Conservation (phyloP, 441 rosid genomes). For the Gossypium armourianum region DNA sequence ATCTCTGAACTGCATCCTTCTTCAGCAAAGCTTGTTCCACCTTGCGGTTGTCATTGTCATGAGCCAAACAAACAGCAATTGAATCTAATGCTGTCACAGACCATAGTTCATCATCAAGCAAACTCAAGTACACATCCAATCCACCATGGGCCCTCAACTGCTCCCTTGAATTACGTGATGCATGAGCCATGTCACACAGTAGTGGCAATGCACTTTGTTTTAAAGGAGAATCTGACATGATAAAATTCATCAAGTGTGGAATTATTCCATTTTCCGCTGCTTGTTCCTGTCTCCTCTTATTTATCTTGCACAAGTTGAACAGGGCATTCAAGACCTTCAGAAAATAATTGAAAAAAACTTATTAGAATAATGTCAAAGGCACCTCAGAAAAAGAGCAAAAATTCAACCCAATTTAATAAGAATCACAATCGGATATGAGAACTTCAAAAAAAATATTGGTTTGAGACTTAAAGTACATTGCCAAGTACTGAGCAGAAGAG, state of each 20-base stretch:
- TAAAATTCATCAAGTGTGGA: conserved; percentile 81
- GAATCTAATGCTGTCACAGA: conserved; percentile 88
- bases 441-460: background rate
- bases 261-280: conserved; percentile 98
- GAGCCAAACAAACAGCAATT: conserved; percentile 97
- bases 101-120: conserved; percentile 80
- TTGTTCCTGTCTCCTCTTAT: conserved; percentile 96
- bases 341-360: conserved; percentile 5
- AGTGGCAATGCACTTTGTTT: conserved; percentile 77
- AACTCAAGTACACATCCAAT: conserved; percentile 81
- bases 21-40: conserved; percentile 86
- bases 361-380: background rate
- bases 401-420: background rate
- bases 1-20: conserved; percentile 73
- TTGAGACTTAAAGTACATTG: background rate
- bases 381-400: background rate
- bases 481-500: background rate
- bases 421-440: background rate
- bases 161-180: conserved; percentile 94
- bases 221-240: conserved; percentile 65
- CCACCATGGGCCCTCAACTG: conserved; percentile 94
- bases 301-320: conserved; percentile 92
- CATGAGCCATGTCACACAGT: conserved; percentile 97
- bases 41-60: conserved; percentile 82
- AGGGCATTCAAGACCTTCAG: conserved; percentile 76